Percentiles rank a stretch among this genome's conserved stretches.
Evolutionary conservation across 495 filamentous ascomycete genomes (phyloP).

Genomic region (Pyronema domesticum): DNA sequence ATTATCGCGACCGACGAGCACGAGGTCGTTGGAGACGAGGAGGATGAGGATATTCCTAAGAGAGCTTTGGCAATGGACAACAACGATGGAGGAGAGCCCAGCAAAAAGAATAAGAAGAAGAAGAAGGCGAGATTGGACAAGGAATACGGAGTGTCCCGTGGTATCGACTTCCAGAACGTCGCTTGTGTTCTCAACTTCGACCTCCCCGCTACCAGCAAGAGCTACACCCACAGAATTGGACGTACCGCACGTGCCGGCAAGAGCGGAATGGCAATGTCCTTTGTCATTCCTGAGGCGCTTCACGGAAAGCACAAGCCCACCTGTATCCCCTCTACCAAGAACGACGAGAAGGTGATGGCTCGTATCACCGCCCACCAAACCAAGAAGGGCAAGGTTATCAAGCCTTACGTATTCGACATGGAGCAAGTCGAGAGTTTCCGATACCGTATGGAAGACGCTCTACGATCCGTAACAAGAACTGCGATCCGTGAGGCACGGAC

Average conservation of each 20-base stretch:
- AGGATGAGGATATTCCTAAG: conserved; percentile 23
- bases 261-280: conserved; percentile 84
- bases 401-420: conserved; percentile 90
- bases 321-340: conserved; percentile 44
- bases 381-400: conserved; percentile 57
- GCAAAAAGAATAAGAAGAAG: conserved; percentile 38
- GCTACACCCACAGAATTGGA: conserved; percentile 89
- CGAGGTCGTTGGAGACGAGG: conserved; percentile 55
- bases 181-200: conserved; percentile 95
- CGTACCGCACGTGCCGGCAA: conserved; percentile 81
- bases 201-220: conserved; percentile 69
- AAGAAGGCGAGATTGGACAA: conserved; percentile 46
- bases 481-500: conserved; percentile 79
- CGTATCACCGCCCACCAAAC: conserved; percentile 55
- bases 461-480: conserved; percentile 61
- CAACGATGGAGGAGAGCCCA: conserved; percentile 13
- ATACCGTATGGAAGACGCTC: conserved; percentile 82
- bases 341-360: conserved; percentile 67
- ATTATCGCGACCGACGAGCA: conserved; percentile 92
- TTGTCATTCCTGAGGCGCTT: conserved; percentile 63
- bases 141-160: conserved; percentile 82
- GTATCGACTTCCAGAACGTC: conserved; percentile 92
- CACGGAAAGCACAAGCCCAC: conserved; percentile 85
- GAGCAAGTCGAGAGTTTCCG: conserved; percentile 77
- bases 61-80: conserved; percentile 13